Base-by-base conservation (phyloP, 768 basidiomycete genomes). In the Pilatotrama ljubarskyi region DNA sequence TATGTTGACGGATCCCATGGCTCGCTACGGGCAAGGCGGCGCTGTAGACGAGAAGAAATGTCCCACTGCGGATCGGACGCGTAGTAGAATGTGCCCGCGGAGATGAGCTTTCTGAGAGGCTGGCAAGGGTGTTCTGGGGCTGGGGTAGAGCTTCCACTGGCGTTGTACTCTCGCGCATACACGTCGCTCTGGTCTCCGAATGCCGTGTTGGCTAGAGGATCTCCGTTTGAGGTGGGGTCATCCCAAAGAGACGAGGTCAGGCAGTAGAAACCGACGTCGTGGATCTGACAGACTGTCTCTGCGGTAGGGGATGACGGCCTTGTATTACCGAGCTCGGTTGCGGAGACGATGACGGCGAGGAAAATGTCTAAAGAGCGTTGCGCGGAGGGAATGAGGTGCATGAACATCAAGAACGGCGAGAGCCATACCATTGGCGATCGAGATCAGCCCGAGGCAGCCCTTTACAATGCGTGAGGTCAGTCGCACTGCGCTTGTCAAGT, bases 1-100 rank as follows among this genome's bases (percentile, higher is more conserved):
- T 87, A 93, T n/a, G 40, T 44, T 1, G 79, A 75, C 63, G 38
- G 68, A 36, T 74, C 54, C 70, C 74, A 66, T 82, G 80, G 70
- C 84, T 77, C 59, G 80, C 74, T 50, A 8, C 61, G 53, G 8
- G 61, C 22, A 50, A 95, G 73, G 3, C 95, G 84, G 35, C 85
- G 82, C 15, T 87, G 77, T 38, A 98, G 78, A 44, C 95, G 78
- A 1, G 92, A 88, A 4, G 94, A 94, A 29, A 98, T 77, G 73
- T 98, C 95, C 93, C 95, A 98, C 7, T 82, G 78, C 0, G 89
- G 83, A 66, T 87, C 86, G 25, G 87, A 69, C 1, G 97, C 88
- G 69, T 91, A 97, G 74, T 98, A 99, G 76, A 99, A 99, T 1
- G 90, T 86, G 5, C 95, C 95, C 22, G 90, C 90, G 29, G 92